Conservation (phyloP, 2,329 filamentous ascomycete species). For the Penicillium decumbens region DNA sequence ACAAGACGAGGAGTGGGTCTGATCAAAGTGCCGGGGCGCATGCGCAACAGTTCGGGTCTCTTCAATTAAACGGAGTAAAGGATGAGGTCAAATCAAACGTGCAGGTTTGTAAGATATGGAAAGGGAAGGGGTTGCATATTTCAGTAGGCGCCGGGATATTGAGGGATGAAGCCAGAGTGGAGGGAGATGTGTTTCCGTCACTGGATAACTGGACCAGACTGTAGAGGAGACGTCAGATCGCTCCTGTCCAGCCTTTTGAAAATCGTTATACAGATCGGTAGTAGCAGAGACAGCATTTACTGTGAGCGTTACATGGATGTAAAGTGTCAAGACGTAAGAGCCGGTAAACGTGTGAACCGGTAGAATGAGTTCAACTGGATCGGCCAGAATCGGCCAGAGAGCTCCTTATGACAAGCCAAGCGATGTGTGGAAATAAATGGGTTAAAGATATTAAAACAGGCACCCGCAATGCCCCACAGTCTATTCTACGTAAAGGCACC, state of each 20-base stretch:
- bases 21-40: slow-evolving; percentile 26
- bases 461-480: slow-evolving; percentile 19
- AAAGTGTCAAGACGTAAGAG: not conserved
- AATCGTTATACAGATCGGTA: slow-evolving; percentile 23
- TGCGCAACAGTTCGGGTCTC: slow-evolving; percentile 25
- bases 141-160: not conserved
- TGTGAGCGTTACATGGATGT: slow-evolving; percentile 7
- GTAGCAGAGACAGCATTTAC: slow-evolving; percentile 11
- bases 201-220: not conserved
- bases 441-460: slow-evolving; percentile 20
- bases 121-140: not conserved
- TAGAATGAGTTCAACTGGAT: not conserved
- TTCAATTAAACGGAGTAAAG: slow-evolving; percentile 23
- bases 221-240: slow-evolving; percentile 12
- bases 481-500: slow-evolving; percentile 7
- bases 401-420: slow-evolving; percentile 16
- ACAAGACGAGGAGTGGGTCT: slow-evolving; percentile 25
- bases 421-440: slow-evolving; percentile 30
- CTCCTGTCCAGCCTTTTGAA: slow-evolving; percentile 5
- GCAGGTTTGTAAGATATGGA: not conserved
- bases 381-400: slow-evolving; percentile 15
- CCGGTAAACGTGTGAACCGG: slow-evolving; percentile 1
- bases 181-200: not conserved
- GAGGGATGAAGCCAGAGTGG: not conserved
- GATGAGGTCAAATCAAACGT: slow-evolving; percentile 16